phyloP scores from a whole-genome alignment of 2,329 filamentous ascomycete species.

The Ophiocordyceps robertsii region DNA sequence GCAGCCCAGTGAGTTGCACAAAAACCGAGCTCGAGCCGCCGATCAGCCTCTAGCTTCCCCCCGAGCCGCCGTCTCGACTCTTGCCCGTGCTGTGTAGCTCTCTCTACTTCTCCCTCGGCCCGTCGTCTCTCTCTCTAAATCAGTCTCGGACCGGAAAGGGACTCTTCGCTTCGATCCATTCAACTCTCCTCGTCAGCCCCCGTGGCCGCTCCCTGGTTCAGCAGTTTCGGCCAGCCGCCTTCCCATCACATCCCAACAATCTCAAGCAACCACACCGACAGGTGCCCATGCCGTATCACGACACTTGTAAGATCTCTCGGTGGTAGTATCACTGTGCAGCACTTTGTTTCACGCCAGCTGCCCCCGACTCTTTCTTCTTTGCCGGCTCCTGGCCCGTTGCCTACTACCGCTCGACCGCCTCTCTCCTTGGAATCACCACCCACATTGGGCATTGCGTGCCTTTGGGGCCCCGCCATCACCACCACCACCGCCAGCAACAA shows the following conservation, averaged over 20 bases:
- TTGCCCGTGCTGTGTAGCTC: slow-evolving; percentile 1
- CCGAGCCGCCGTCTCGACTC: slow-evolving; percentile 12
- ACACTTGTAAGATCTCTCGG: slow-evolving; percentile 28
- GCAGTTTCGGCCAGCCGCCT: slow-evolving; percentile 17
- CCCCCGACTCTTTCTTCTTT: slow-evolving; percentile 13
- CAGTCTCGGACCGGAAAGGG: slow-evolving; percentile 1
- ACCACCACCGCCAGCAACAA: no score
- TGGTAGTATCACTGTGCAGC: slow-evolving; percentile 36
- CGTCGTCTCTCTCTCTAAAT: slow-evolving; percentile 1
- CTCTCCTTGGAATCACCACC: not conserved
- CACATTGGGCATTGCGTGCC: no score
- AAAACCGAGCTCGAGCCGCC: slow-evolving; percentile 31
- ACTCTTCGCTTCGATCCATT: slow-evolving; percentile 1
- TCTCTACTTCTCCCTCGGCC: slow-evolving; percentile 9
- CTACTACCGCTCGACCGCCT: not conserved
- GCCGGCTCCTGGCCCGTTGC: not conserved
- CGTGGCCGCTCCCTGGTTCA: slow-evolving; percentile 5
- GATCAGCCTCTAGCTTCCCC: slow-evolving; percentile 16
- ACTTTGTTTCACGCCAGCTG: slow-evolving; percentile 34
- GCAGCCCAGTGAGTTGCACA: slow-evolving; percentile 33
- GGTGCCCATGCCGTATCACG: slow-evolving; percentile 37
- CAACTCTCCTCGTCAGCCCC: slow-evolving; percentile 12
- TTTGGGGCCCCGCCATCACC: no score
- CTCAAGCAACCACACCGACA: slow-evolving; percentile 27
- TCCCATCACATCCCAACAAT: slow-evolving; percentile 13